Evolutionary conservation across 352 stramenopile species (phyloP).

Genomic region (Globisporangium cederbergense): DNA sequence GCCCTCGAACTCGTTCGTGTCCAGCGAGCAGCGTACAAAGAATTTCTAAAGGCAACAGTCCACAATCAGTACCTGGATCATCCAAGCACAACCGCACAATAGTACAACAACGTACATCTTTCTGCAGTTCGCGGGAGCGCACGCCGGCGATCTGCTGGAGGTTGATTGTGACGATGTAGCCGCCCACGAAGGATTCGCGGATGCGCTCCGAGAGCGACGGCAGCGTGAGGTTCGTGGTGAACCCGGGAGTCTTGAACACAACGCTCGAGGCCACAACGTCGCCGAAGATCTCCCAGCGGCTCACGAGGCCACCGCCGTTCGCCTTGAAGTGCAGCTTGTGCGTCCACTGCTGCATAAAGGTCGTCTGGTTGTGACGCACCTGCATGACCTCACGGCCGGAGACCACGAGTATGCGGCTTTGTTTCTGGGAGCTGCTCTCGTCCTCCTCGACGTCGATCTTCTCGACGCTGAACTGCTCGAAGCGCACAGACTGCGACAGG

Average conservation of each 20-base stretch:
- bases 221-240: constrained; percentile 77
- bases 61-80: not conserved
- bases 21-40: constrained; percentile 80
- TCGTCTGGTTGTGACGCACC: constrained; percentile 76
- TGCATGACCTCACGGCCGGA: constrained; percentile 81
- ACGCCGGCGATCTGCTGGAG: constrained; percentile 68
- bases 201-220: constrained; percentile 79
- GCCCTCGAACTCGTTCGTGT: constrained; percentile 82
- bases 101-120: constrained; percentile 34
- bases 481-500: constrained; percentile 59
- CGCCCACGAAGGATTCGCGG: constrained; percentile 78
- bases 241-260: constrained; percentile 75
- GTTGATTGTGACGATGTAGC: constrained; percentile 73
- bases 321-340: constrained; percentile 86
- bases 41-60: constrained; percentile 36
- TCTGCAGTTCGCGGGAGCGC: constrained; percentile 46
- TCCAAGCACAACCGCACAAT: not conserved
- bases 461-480: constrained; percentile 78
- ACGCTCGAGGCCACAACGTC: constrained; percentile 85
- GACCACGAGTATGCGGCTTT: constrained; percentile 64
- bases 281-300: constrained; percentile 84
- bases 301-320: constrained; percentile 38
- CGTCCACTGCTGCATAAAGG: constrained; percentile 85
- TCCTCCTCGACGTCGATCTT: constrained; percentile 59
- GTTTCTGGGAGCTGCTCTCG: constrained; percentile 22